Percentiles rank a stretch among this genome's conserved stretches.
Evolutionary conservation across 441 rosid genomes (phyloP).

Genomic region (Erodium moschatum): DNA sequence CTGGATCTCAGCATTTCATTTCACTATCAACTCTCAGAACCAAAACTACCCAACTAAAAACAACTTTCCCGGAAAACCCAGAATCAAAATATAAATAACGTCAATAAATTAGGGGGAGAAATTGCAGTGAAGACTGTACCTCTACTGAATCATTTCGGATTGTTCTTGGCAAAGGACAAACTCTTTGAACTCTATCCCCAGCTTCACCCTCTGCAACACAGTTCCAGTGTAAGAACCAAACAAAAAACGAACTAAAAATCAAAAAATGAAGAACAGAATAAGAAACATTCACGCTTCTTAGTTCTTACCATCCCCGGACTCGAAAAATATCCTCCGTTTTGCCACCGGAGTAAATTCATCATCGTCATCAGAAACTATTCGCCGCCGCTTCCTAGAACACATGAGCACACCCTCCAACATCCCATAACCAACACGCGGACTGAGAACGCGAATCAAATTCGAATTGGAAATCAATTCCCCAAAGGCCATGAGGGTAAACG

Average conservation of each 20-base stretch:
- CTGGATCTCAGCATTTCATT: background rate
- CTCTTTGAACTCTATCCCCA: constrained; percentile 14
- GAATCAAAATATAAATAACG: background rate
- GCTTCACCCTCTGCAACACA: constrained; percentile 18
- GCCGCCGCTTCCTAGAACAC: constrained; percentile 38
- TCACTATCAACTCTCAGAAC: background rate
- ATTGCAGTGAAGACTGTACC: constrained; percentile 28
- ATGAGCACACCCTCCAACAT: constrained; percentile 11
- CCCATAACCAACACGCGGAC: background rate
- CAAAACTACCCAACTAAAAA: background rate
- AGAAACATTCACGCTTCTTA: background rate
- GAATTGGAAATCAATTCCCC: constrained; percentile 27
- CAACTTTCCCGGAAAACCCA: background rate
- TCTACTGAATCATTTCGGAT: constrained; percentile 25
- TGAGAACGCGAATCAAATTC: constrained; percentile 17
- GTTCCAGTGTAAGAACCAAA: background rate
- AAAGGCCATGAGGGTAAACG: constrained; percentile 21
- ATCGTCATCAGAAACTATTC: constrained; percentile 9
- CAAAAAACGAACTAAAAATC: background rate
- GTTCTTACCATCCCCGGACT: constrained; percentile 16
- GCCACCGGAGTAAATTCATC: background rate
- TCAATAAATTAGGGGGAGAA: background rate
- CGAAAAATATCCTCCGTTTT: constrained; percentile 18
- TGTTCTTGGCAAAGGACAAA: constrained; percentile 29
- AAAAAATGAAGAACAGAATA: background rate